phyloP scores from a whole-genome alignment of 805 yeast species.

The Wickerhamiella slavikovae region DNA sequence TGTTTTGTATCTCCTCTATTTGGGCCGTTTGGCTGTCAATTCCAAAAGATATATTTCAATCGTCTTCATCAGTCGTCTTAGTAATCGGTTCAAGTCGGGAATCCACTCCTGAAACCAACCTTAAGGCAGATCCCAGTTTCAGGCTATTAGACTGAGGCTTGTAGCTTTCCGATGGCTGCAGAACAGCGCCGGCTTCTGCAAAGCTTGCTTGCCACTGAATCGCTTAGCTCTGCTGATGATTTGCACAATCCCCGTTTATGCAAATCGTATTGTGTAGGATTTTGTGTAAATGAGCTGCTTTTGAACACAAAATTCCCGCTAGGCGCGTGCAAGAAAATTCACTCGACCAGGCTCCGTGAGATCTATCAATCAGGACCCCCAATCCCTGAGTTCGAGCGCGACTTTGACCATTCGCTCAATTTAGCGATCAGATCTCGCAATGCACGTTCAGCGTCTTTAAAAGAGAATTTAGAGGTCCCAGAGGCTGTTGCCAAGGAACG shows the following conservation, averaged over 20 bases:
- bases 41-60: too few species aligned
- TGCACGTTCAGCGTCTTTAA: constrained; percentile 4
- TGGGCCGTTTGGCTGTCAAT: too few species aligned
- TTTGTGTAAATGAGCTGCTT: constrained; percentile 71
- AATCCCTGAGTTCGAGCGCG: constrained; percentile 27
- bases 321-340: constrained; percentile 62
- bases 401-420: constrained; percentile 27
- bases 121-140: too few species aligned
- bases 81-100: too few species aligned
- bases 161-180: too few species aligned
- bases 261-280: constrained; percentile 62
- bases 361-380: constrained; percentile 28
- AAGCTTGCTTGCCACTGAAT: constrained; percentile 52
- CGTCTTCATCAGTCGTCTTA: too few species aligned
- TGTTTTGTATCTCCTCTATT: too few species aligned
- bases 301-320: constrained; percentile 63
- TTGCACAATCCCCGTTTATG: constrained; percentile 45
- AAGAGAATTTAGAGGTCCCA: too few species aligned
- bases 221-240: constrained; percentile 10
- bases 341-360: constrained; percentile 50
- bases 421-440: constrained; percentile 47
- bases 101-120: too few species aligned
- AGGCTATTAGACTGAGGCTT: too few species aligned
- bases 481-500: constrained; percentile 36
- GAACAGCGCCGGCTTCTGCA: constrained; percentile 59